Evolutionary conservation across 116 monocot species (phyloP).

Genomic region (Trichopus zeylanicus): DNA sequence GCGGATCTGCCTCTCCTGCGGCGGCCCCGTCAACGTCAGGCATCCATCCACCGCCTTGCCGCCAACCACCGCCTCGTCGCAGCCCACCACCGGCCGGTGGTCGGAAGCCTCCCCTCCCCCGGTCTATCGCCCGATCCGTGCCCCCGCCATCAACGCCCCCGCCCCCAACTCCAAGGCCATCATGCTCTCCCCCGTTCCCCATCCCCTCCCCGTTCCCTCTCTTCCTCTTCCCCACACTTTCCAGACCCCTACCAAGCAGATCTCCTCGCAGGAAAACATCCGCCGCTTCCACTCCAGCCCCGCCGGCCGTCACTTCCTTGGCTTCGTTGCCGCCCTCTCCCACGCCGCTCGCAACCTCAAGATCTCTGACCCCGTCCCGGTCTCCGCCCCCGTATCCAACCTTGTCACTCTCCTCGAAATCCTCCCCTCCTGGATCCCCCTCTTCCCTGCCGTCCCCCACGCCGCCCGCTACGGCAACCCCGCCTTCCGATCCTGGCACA

Average conservation of each 20-base stretch:
- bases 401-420: slow-evolving; percentile 40
- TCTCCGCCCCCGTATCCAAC: slow-evolving; percentile 19
- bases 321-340: slow-evolving; percentile 90
- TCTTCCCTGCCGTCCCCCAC: slow-evolving; percentile 55
- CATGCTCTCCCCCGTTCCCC: slow-evolving; percentile 78
- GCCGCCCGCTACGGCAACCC: slow-evolving; percentile 83
- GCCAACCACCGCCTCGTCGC: neutral
- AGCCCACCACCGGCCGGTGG: slow-evolving; percentile 15
- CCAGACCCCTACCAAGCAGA: slow-evolving; percentile 50
- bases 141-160: slow-evolving; percentile 71
- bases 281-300: slow-evolving; percentile 43
- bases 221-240: slow-evolving; percentile 41
- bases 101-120: slow-evolving; percentile 43
- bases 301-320: slow-evolving; percentile 74
- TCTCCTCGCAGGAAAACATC: slow-evolving; percentile 62
- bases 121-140: slow-evolving; percentile 71
- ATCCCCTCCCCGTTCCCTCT: slow-evolving; percentile 63
- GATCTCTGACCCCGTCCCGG: slow-evolving; percentile 59
- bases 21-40: no score
- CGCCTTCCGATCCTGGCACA: slow-evolving; percentile 73
- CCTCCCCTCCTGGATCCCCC: slow-evolving; percentile 40
- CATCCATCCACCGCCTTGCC: neutral
- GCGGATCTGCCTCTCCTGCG: no score
- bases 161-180: slow-evolving; percentile 44
- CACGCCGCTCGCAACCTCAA: slow-evolving; percentile 59